phyloP scores from a whole-genome alignment of 202 grass and related monocot genomes.

The Brachypodium distachyon region DNA sequence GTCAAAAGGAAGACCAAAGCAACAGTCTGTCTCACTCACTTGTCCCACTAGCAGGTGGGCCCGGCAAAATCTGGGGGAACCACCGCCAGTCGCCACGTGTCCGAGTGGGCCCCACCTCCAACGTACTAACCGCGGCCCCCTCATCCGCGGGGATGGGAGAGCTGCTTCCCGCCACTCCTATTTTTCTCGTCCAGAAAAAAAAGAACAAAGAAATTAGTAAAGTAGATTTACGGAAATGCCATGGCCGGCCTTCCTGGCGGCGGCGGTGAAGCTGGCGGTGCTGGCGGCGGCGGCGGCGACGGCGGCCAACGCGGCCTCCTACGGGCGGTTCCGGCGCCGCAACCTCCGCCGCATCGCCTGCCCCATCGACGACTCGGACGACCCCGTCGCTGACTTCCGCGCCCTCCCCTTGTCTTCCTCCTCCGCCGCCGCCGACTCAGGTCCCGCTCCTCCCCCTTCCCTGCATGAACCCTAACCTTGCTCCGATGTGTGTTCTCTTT shows the following conservation, averaged over 20 bases:
- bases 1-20: neutral
- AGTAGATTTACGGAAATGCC: conserved; percentile 33
- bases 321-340: conserved; percentile 48
- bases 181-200: neutral
- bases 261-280: conserved; percentile 56
- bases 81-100: conserved; percentile 7
- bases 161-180: conserved; percentile 36
- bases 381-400: conserved; percentile 71
- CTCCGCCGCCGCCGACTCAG: conserved; percentile 25
- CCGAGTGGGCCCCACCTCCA: neutral
- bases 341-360: conserved; percentile 54
- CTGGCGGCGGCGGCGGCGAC: conserved; percentile 31
- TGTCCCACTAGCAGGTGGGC: neutral
- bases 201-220: neutral
- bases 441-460: neutral
- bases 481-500: neutral
- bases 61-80: neutral
- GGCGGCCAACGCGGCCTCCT: conserved; percentile 62
- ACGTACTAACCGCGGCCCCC: neutral
- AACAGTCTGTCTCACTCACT: neutral
- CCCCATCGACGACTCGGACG: conserved; percentile 61
- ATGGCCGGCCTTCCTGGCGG: conserved; percentile 37
- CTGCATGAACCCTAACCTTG: neutral
- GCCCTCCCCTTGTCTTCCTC: conserved; percentile 6
- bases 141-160: neutral